phyloP scores from a whole-genome alignment of 768 basidiomycete genomes.

The Calocybe indica region DNA sequence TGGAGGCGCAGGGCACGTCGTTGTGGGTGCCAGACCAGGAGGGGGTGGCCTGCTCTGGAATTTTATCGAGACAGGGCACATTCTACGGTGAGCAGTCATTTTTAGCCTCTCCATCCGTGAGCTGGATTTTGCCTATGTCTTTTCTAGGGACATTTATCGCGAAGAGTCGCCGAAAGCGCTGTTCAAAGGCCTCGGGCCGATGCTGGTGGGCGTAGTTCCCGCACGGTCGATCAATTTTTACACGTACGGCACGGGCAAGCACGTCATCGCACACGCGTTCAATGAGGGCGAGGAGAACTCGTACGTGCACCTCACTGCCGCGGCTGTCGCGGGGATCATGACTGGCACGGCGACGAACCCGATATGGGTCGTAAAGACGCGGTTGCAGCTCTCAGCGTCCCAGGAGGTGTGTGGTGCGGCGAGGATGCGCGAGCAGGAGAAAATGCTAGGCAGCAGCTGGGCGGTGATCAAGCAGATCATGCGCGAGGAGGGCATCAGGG shows the following conservation, averaged over 20 bases:
- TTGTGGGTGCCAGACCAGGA: slow-evolving; percentile 28
- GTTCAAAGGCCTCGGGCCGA: slow-evolving; percentile 93
- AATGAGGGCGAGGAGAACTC: slow-evolving; percentile 79
- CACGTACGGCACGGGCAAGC: slow-evolving; percentile 96
- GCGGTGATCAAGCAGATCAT: slow-evolving; percentile 67
- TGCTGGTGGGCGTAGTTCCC: slow-evolving; percentile 90
- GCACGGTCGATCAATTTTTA: slow-evolving; percentile 98
- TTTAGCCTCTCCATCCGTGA: background rate
- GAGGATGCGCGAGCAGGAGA: slow-evolving; percentile 10
- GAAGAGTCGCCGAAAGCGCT: slow-evolving; percentile 85
- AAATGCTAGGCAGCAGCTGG: slow-evolving; percentile 47
- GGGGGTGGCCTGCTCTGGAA: slow-evolving; percentile 70
- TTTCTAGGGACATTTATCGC: slow-evolving; percentile 74
- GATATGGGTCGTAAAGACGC: slow-evolving; percentile 99
- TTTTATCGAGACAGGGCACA: slow-evolving; percentile 91
- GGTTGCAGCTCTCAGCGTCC: slow-evolving; percentile 68
- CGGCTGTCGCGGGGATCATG: slow-evolving; percentile 77
- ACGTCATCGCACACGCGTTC: slow-evolving; percentile 77
- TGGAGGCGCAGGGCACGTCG: slow-evolving; percentile 21
- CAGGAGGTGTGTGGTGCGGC: background rate
- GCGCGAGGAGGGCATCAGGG: slow-evolving; percentile 74
- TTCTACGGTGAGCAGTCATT: slow-evolving; percentile 60
- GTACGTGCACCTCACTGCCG: slow-evolving; percentile 80
- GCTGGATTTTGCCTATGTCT: background rate
- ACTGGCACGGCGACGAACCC: slow-evolving; percentile 95